Evolutionary conservation across 176 grass and related monocot species (phyloP), one percentile per base, ranked within the genome.

Genomic region (Luzula sylvatica): DNA sequence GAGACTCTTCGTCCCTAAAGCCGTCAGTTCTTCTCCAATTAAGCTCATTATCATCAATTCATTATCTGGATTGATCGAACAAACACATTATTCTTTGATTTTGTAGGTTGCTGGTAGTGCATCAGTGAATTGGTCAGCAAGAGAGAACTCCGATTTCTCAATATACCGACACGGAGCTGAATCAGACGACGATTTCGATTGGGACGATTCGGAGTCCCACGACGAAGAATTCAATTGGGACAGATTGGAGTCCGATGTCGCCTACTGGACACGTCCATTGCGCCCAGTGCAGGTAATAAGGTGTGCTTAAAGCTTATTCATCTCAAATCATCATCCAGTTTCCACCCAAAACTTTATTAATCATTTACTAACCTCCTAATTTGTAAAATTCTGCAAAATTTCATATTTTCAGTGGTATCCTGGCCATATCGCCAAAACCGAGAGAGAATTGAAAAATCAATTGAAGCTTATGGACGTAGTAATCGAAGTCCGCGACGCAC

Each of bases 341-440:
- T 55, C 3, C 12, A 52, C 41, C 38, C 6, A 29, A 42, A 26
- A 8, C 54, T 38, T 58, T 8, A 38, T 21, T 46, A 27, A 30
- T 40, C 39, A 23, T 20, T 14, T 26, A 54, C 38, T 15, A 23
- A 42, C 5, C 8, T 3, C 15, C n/a, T 41, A 8, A 51, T 15
- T 57, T 11, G 26, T 67, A 14, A 18, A 32, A 44, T 38, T 52
- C 11, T 53, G 46, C 14, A 49, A 43, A 56, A n/a, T 18, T 13
- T 72, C 52, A 32, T 50, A 6, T 56, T 29, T 32, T 82, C 54
- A 96, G 92, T 96, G 92, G 92, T 96, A 96, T 53, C 92, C 92
- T 68, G 92, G 92, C 66, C 92, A 96, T 61, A 96, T 96, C 76
- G 92, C 78, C 43, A 96, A 96, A 96, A 86, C 92, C 18, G 92